These are phyloP conservation scores for Eucalyptus rudis DNA, from an alignment of 345 rosid species.

Conservation along the genomic window DNA sequence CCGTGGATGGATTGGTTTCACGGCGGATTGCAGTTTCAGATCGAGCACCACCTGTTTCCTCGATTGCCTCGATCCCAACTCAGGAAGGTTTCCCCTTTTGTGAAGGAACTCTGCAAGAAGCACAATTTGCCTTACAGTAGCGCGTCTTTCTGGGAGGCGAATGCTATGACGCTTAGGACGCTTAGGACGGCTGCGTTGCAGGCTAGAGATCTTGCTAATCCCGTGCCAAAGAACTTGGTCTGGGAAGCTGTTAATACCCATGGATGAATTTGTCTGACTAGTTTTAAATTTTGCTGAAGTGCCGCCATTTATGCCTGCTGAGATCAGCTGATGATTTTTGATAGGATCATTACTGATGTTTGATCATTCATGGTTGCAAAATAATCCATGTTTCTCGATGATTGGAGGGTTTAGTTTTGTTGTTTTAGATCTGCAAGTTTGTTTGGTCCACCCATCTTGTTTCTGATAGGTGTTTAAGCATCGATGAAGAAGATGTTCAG, in stretches of 20 bases:
- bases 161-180: conserved; percentile 52
- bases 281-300: background rate
- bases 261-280: conserved; percentile 27
- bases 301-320: background rate
- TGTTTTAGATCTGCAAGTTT: background rate
- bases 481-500: background rate
- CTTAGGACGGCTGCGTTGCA: conserved; percentile 63
- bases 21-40: conserved; percentile 70
- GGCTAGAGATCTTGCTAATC: conserved; percentile 59
- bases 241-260: conserved; percentile 95
- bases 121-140: conserved; percentile 77
- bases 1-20: conserved; percentile 82
- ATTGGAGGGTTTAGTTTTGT: background rate
- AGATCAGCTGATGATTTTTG: background rate
- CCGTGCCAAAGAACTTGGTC: conserved; percentile 54
- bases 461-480: background rate
- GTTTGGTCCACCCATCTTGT: background rate
- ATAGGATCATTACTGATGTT: background rate
- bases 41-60: conserved; percentile 76
- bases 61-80: conserved; percentile 73
- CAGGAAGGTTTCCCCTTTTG: conserved; percentile 61
- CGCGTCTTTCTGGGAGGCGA: conserved; percentile 75
- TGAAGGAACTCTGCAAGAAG: conserved; percentile 80
- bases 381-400: background rate
- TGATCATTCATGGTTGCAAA: background rate